Evolutionary conservation across 192 early-diverging fungal species (phyloP), one percentile per base, ranked within the genome.

Genomic region (Rhizoclosmatium sp.): DNA sequence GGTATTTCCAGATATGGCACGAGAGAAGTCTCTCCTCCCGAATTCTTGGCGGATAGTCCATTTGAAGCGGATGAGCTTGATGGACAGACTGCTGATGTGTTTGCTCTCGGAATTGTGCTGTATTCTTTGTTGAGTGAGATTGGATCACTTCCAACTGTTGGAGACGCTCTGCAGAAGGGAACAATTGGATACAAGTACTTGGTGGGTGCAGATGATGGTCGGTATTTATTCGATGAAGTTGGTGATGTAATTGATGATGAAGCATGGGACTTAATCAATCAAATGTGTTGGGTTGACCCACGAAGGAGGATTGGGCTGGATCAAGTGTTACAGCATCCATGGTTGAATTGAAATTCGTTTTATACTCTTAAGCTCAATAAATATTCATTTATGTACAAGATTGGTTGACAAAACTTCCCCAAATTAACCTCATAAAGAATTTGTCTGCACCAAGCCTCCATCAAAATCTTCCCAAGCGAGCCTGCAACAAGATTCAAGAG

Each of bases 101-200:
- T 80, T 65, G 78, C 78, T 4, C 61, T 80, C 3, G 78, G 78
- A 16, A 72, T 80, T 60, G 58, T 60, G 2, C 44, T 71, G 23
- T 80, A 60, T 51, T 9, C 62, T 3, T 47, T 80, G 7, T 64
- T 80, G 58, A 69, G 66, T 61, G 69, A n/a, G 7, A 9, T 10
- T 47, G 78, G 78, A 16, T 23, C 16, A 9, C 21, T 80, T 16
- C 78, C 78, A 21, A 16, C 48, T 14, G 74, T 48, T 4, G 74
- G 42, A 9, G 31, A 65, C 9, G 67, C 67, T n/a, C 42, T 69
- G 12, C 47, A 49, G 21, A n/a, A 7, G 4, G 12, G 51, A 7
- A 56, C 12, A 23, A 23, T 56, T 7, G 51, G 48, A n/a, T 71
- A 71, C 51, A 31, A 56, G 39, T n/a, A 49, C 1, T 56, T 71